Conservation (phyloP, 805 yeast species). For the Hanseniaspora nectarophila region DNA sequence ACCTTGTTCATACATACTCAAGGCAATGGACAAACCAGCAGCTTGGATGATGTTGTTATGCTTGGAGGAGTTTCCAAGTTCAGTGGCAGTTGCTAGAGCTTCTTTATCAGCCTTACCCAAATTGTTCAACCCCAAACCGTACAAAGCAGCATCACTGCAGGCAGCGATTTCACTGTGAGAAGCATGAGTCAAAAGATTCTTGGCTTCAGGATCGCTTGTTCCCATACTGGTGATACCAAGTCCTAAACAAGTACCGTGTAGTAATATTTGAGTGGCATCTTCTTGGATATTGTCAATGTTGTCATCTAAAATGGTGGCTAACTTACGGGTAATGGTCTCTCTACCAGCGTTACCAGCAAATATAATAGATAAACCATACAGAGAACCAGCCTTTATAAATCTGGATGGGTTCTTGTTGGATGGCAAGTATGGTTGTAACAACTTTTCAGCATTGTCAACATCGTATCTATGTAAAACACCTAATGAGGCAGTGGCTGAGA, state of each 20-base stretch:
- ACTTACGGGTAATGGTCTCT: constrained; percentile 59
- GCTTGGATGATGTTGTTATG: constrained; percentile 93
- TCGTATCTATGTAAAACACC: constrained; percentile 97
- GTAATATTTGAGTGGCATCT: constrained; percentile 64
- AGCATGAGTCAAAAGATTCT: constrained; percentile 72
- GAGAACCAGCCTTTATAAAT: constrained; percentile 90
- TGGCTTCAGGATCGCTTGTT: constrained; percentile 56
- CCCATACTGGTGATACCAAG: constrained; percentile 97
- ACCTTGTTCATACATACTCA: constrained; percentile 76
- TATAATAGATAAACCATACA: constrained; percentile 83
- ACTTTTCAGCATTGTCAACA: constrained; percentile 74
- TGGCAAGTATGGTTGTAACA: constrained; percentile 84
- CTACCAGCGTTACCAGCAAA: constrained; percentile 95
- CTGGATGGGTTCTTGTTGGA: constrained; percentile 56
- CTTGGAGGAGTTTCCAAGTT: constrained; percentile 87
- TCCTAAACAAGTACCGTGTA: constrained; percentile 94
- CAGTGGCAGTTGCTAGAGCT: constrained; percentile 66
- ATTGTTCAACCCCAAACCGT: constrained; percentile 93
- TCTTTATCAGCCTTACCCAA: constrained; percentile 71
- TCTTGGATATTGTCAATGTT: constrained; percentile 40
- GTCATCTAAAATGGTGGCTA: constrained; percentile 54
- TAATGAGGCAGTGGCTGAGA: constrained; percentile 92
- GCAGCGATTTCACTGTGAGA: constrained; percentile 83
- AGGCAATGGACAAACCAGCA: constrained; percentile 78
- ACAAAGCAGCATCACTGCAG: constrained; percentile 92